Conservation (phyloP, 306 rosid genomes). For the Begonia fuchsioides region DNA sequence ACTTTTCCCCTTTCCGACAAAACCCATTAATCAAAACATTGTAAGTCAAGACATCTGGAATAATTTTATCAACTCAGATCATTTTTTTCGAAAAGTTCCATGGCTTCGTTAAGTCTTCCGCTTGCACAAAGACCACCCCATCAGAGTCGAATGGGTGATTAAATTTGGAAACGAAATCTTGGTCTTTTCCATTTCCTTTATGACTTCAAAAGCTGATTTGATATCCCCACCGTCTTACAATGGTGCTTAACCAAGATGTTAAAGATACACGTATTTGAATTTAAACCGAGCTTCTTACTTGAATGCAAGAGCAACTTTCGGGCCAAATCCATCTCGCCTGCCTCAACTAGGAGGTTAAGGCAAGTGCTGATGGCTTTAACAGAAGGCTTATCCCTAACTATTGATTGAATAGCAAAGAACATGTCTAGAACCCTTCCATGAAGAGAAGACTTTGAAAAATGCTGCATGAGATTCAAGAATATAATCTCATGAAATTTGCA, state of each 20-base stretch:
- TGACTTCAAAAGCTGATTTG: conserved; percentile 66
- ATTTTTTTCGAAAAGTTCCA: conserved; percentile 71
- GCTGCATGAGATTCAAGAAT: conserved; percentile 71
- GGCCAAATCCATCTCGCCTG: conserved; percentile 49
- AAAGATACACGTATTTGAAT: conserved; percentile 66
- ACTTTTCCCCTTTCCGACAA: conserved; percentile 46
- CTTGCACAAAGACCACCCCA: conserved; percentile 58
- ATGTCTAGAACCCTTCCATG: conserved; percentile 58
- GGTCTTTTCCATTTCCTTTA: conserved; percentile 49
- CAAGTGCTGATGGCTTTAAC: conserved; percentile 66
- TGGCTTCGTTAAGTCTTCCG: conserved; percentile 65
- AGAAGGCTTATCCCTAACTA: conserved; percentile 66
- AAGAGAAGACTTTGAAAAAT: conserved; percentile 40
- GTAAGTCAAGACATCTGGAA: conserved; percentile 68
- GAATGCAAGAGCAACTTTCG: conserved; percentile 46
- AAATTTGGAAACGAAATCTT: conserved; percentile 50
- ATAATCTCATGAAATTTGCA: conserved; percentile 74
- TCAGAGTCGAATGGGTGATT: conserved; percentile 68
- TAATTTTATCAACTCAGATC: conserved; percentile 42
- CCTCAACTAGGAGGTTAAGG: conserved; percentile 62
- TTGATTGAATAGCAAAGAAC: conserved; percentile 42
- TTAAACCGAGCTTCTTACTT: conserved; percentile 28
- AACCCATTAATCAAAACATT: conserved; percentile 65
- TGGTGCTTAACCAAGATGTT: conserved; percentile 81
- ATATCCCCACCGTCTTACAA: conserved; percentile 62